Conservation (phyloP, 768 basidiomycete species). For the Agrocybe praecox region DNA sequence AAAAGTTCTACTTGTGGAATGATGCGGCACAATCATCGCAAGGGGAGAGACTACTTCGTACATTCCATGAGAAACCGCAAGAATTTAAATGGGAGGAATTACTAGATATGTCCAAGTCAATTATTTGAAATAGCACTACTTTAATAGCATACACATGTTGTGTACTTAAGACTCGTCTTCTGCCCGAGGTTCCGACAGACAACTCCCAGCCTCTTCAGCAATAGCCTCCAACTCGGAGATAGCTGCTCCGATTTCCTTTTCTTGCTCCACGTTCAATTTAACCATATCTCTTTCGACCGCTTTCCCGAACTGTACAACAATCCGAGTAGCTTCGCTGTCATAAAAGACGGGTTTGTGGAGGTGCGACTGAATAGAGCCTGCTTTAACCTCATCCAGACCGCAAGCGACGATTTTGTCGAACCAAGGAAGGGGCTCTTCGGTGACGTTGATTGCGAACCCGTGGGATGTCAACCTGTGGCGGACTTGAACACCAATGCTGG, state of each 20-base stretch:
- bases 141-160: background rate
- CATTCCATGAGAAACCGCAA: conserved; percentile 78
- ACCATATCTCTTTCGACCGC: conserved; percentile 52
- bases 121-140: too few species aligned
- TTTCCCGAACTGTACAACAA: conserved; percentile 50
- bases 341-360: conserved; percentile 41
- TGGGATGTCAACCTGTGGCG: conserved; percentile 94
- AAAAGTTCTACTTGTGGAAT: conserved; percentile 84
- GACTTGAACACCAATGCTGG: conserved; percentile 95
- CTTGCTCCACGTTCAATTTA: conserved; percentile 40
- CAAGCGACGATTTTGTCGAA: conserved; percentile 90
- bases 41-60: conserved; percentile 54
- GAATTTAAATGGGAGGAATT: conserved; percentile 86
- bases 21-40: conserved; percentile 25
- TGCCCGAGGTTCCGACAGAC: conserved; percentile 32
- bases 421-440: conserved; percentile 79
- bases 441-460: conserved; percentile 93
- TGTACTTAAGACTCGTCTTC: too few species aligned
- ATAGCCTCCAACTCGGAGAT: conserved; percentile 51
- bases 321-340: conserved; percentile 50
- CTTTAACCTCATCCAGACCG: conserved; percentile 81
- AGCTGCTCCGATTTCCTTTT: conserved; percentile 48
- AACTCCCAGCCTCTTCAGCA: conserved; percentile 41
- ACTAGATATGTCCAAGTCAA: conserved; percentile 50
- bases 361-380: conserved; percentile 64